Evolutionary conservation across 441 rosid species (phyloP).

Genomic region (Aleurites moluccanus): DNA sequence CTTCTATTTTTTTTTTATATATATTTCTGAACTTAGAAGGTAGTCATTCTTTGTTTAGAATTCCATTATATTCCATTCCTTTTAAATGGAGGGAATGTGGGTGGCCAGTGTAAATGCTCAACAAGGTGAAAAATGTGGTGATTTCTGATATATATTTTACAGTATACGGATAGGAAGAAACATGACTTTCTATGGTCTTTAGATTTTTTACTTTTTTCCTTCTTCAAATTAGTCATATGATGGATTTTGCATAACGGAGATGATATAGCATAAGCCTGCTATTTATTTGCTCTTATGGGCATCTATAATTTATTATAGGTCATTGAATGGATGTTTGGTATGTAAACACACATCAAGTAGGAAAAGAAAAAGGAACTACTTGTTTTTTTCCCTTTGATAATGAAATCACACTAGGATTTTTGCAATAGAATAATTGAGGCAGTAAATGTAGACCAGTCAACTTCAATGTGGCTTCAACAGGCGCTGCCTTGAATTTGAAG

Average conservation of each 20-base stretch:
- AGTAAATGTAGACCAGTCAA: constrained; percentile 35
- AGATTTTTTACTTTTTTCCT: neutral
- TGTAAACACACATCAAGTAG: neutral
- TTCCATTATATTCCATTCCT: neutral
- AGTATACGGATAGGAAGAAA: neutral
- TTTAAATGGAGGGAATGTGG: neutral
- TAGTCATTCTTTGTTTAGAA: neutral
- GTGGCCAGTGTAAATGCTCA: neutral
- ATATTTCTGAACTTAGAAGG: neutral
- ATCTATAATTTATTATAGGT: neutral
- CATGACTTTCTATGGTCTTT: neutral
- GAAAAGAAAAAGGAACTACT: neutral
- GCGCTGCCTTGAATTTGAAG: constrained; percentile 67
- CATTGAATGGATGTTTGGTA: neutral
- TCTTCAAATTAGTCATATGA: neutral
- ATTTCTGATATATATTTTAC: neutral
- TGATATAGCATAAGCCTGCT: neutral
- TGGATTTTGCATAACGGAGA: neutral
- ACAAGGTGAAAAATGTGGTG: neutral
- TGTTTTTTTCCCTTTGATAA: neutral
- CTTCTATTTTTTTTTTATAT: neutral
- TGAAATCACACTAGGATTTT: constrained; percentile 13
- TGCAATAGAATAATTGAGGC: constrained; percentile 30
- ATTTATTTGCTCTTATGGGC: neutral
- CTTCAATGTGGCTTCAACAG: constrained; percentile 56